Evolutionary conservation across 2,329 filamentous ascomycete species (phyloP).

Genomic region (Alternaria postmessia): DNA sequence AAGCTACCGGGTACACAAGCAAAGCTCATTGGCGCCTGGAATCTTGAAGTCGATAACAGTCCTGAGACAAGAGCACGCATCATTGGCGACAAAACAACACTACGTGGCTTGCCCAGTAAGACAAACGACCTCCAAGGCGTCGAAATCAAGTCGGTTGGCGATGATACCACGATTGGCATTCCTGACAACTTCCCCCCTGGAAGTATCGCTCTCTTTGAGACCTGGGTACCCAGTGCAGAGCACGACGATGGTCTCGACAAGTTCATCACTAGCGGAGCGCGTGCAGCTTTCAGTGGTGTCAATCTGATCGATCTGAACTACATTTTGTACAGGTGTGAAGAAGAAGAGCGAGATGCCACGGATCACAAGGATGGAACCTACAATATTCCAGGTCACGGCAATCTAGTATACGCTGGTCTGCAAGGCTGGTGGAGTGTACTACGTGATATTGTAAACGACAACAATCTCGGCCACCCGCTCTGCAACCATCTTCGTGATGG

Average conservation of each 20-base stretch:
- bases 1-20: constrained; percentile 84
- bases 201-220: constrained; percentile 94
- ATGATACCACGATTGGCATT: constrained; percentile 81
- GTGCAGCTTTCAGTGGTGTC: constrained; percentile 77
- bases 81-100: constrained; percentile 71
- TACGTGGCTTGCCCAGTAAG: constrained; percentile 85
- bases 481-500: constrained; percentile 93
- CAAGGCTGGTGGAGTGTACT: constrained; percentile 98
- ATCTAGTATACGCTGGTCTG: constrained; percentile 92
- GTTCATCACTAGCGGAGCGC: constrained; percentile 83
- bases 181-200: constrained; percentile 88
- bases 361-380: constrained; percentile 86
- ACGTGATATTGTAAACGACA: constrained; percentile 82
- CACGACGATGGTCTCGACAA: constrained; percentile 84
- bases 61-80: constrained; percentile 72
- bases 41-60: constrained; percentile 83
- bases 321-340: constrained; percentile 87
- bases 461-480: constrained; percentile 90
- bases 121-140: constrained; percentile 79
- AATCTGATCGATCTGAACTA: constrained; percentile 88
- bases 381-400: constrained; percentile 81
- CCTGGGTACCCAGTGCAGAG: constrained; percentile 89
- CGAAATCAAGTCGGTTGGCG: constrained; percentile 72
- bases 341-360: constrained; percentile 84
- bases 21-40: constrained; percentile 89